Evolutionary conservation across 768 basidiomycete genomes (phyloP).

Genomic region (Hirschioporus abietinus): DNA sequence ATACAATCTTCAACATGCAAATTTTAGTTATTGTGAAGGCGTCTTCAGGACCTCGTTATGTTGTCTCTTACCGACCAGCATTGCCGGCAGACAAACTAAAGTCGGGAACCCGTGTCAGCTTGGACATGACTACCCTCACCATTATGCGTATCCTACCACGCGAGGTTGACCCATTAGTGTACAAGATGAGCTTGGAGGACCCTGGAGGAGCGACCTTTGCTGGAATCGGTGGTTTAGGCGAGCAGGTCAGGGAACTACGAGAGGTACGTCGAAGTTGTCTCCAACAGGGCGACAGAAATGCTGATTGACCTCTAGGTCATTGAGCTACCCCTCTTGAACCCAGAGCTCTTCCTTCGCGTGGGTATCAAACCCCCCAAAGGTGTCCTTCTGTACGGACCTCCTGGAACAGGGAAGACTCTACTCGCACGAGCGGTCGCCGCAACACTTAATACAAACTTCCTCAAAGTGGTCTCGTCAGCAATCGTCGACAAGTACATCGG

Average conservation of each 20-base stretch:
- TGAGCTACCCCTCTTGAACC: constrained; percentile 89
- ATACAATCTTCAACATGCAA: neutral
- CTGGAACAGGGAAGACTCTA: constrained; percentile 94
- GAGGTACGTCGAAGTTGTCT: constrained; percentile 51
- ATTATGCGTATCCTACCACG: constrained; percentile 98
- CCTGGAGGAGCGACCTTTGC: constrained; percentile 94
- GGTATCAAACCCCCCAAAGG: constrained; percentile 97
- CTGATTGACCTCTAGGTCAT: constrained; percentile 59
- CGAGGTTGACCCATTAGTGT: constrained; percentile 96
- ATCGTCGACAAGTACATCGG: constrained; percentile 99
- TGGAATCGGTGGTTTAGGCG: constrained; percentile 91
- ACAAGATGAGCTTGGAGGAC: constrained; percentile 99
- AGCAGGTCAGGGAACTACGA: constrained; percentile 94
- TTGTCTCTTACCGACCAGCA: constrained; percentile 93
- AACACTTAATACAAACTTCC: constrained; percentile 91
- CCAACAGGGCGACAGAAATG: neutral
- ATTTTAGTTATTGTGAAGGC: constrained; percentile 92
- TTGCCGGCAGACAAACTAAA: constrained; percentile 91
- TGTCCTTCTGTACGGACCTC: constrained; percentile 93
- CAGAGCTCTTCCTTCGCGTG: constrained; percentile 91
- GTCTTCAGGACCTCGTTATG: constrained; percentile 96
- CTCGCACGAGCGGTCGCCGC: constrained; percentile 95
- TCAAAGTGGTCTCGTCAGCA: constrained; percentile 97
- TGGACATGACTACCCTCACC: constrained; percentile 99
- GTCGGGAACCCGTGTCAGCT: constrained; percentile 88